Base-by-base conservation (phyloP, 2,329 filamentous ascomycete genomes). In the Stachybotrys echinatus region DNA sequence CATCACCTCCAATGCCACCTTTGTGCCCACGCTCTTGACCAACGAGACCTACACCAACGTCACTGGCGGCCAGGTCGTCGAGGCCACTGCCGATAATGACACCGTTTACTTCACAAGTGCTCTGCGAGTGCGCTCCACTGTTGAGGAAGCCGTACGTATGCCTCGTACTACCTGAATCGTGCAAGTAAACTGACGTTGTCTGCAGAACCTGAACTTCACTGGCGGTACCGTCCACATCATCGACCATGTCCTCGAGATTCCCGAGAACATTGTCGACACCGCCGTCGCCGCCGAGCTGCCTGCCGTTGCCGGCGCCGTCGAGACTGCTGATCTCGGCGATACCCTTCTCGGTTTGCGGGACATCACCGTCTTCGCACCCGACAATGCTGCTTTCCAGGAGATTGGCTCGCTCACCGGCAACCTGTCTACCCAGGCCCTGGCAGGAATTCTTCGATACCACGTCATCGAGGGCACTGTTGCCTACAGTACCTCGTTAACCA, bases 361-460 rank as follows among this genome's bases (percentile, higher is more conserved):
- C 57, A 52, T 85, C 34, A 87, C 83, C 45, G 72, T 86, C 55
- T 85, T 87, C 57, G 80, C 75, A 1, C 83, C 83, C 5, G 75
- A 68, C 62, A 84, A 84, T 62, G 67, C 66, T 2, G 81, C 80
- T 5, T 84, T 85, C 68, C 68, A 74, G 31, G 65, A 70, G 39
- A 78, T 85, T 43, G 78, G 74, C 38, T 78, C 72, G 45, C 64
- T 75, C 18, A 54, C 79, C 12, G 59, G 61, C 40, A 73, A 73
- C 54, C 60, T 81, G 5, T 72, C 68, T 40, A 60, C 65, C 1
- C 61, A 71, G 2, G 67, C 80, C 17, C 67, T 85, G 1, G 59
- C 68, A 3, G 61, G 57, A 22, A 74, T 87, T 23, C 67, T 87
- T 2, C 62, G 72, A 23, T 88, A 88, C 66, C 84, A 88, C 60